phyloP scores from a whole-genome alignment of 1,284 basidiomycete genomes.

The Boletus semigastroideus region DNA sequence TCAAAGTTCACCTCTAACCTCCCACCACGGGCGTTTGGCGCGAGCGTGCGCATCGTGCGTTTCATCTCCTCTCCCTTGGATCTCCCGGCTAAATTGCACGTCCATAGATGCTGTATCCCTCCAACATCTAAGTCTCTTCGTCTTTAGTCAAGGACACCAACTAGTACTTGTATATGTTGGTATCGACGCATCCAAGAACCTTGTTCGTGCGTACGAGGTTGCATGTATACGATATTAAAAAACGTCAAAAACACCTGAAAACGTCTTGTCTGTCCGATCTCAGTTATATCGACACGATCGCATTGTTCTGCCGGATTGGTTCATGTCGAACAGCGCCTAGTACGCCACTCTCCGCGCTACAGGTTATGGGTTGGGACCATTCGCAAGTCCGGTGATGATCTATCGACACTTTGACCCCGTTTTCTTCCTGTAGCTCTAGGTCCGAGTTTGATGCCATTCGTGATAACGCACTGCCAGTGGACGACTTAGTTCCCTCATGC shows the following conservation, averaged over 20 bases:
- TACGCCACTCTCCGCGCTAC: no score
- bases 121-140: conserved; percentile 43
- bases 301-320: no score
- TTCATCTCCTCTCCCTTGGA: background rate
- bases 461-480: no score
- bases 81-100: background rate
- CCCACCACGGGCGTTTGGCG: conserved; percentile 94
- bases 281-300: no score
- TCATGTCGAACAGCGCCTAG: no score
- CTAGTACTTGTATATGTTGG: conserved; percentile 18
- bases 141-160: background rate
- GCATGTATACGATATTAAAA: conserved; percentile 14
- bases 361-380: no score
- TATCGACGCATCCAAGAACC: conserved; percentile 1
- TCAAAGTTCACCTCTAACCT: conserved; percentile 98
- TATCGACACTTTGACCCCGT: no score
- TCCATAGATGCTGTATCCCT: conserved; percentile 51
- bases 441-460: no score
- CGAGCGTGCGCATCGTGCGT: conserved; percentile 88
- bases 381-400: no score
- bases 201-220: conserved; percentile 20
- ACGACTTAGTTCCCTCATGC: no score
- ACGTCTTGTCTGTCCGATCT: background rate
- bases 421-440: no score
- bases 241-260: conserved; percentile 12